Conservation (phyloP, 2,329 filamentous ascomycete genomes). For the Chrysoporthe puriensis region DNA sequence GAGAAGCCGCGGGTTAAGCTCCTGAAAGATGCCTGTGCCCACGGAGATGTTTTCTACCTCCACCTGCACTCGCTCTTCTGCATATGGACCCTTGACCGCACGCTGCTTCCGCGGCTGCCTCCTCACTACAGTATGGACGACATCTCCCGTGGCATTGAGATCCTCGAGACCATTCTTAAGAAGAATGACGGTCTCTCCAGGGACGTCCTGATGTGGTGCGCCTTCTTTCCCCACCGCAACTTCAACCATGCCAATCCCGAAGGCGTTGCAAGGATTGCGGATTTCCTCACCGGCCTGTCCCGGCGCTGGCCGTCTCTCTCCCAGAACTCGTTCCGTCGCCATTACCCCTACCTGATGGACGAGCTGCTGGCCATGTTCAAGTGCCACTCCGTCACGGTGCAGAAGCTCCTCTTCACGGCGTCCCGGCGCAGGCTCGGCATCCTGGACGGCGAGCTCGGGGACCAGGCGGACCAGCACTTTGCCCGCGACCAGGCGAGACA, state of each 20-base stretch:
- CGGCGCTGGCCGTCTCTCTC: constrained; percentile 44
- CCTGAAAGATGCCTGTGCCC: constrained; percentile 58
- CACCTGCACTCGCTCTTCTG: constrained; percentile 69
- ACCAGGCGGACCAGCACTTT: constrained; percentile 33
- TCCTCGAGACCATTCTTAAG: constrained; percentile 43
- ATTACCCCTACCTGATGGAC: constrained; percentile 40
- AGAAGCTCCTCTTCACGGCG: constrained; percentile 38
- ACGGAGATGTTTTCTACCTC: constrained; percentile 65
- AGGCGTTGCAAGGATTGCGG: constrained; percentile 42
- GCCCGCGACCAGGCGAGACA: constrained; percentile 32
- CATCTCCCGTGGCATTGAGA: constrained; percentile 41
- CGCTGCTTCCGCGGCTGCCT: background rate
- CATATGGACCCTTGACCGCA: constrained; percentile 48
- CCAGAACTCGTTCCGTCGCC: constrained; percentile 20
- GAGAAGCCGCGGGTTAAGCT: constrained; percentile 55
- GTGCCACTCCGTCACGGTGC: constrained; percentile 37
- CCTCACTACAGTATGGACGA: constrained; percentile 19
- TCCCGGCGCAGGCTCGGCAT: constrained; percentile 35
- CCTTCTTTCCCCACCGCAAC: constrained; percentile 40
- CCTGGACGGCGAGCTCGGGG: constrained; percentile 26
- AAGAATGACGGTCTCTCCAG: constrained; percentile 40
- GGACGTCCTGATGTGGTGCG: constrained; percentile 40
- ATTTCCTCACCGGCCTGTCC: constrained; percentile 49
- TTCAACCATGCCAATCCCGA: constrained; percentile 30
- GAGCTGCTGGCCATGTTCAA: constrained; percentile 38